Conservation (phyloP, 768 basidiomycete species). For the Suillus luteus region DNA sequence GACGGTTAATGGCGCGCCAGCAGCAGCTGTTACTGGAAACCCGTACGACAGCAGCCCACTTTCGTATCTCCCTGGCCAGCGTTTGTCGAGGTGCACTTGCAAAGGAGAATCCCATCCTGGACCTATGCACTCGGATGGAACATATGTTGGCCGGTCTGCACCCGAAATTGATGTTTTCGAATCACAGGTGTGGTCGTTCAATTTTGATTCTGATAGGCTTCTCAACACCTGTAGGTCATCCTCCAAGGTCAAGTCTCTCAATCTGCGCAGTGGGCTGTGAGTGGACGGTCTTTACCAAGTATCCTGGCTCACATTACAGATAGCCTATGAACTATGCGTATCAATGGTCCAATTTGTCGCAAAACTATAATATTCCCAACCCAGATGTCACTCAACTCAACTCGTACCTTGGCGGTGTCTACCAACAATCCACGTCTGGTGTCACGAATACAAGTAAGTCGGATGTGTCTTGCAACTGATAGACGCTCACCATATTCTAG, state of each 20-base stretch:
- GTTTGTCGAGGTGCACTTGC: slow-evolving; percentile 88
- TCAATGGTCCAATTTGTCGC: slow-evolving; percentile 63
- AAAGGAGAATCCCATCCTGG: slow-evolving; percentile 85
- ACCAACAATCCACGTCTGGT: slow-evolving; percentile 82
- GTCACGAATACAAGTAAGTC: slow-evolving; percentile 58
- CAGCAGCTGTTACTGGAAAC: slow-evolving; percentile 65
- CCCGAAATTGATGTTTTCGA: slow-evolving; percentile 94
- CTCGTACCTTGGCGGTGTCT: slow-evolving; percentile 71
- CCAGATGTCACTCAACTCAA: slow-evolving; percentile 55
- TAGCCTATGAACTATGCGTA: slow-evolving; percentile 81
- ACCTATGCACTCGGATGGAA: slow-evolving; percentile 73
- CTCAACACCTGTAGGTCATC: slow-evolving; percentile 33
- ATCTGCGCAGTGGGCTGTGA: slow-evolving; percentile 79
- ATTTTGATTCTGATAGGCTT: slow-evolving; percentile 1
- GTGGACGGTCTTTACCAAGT: slow-evolving; percentile 25
- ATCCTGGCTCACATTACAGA: slow-evolving; percentile 10
- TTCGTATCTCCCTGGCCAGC: slow-evolving; percentile 87
- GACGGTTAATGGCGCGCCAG: slow-evolving; percentile 65
- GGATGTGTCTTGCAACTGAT: not conserved
- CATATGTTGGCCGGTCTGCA: slow-evolving; percentile 78
- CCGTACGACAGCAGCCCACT: slow-evolving; percentile 50
- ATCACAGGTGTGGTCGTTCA: slow-evolving; percentile 54
- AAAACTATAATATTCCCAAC: slow-evolving; percentile 60
- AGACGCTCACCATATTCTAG: slow-evolving; percentile 32
- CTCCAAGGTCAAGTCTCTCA: slow-evolving; percentile 70